A percentile compares a stretch with the other conserved stretches of the same genome.
Conservation (phyloP, 305 asterid genomes). For the Petunia hybrid region DNA sequence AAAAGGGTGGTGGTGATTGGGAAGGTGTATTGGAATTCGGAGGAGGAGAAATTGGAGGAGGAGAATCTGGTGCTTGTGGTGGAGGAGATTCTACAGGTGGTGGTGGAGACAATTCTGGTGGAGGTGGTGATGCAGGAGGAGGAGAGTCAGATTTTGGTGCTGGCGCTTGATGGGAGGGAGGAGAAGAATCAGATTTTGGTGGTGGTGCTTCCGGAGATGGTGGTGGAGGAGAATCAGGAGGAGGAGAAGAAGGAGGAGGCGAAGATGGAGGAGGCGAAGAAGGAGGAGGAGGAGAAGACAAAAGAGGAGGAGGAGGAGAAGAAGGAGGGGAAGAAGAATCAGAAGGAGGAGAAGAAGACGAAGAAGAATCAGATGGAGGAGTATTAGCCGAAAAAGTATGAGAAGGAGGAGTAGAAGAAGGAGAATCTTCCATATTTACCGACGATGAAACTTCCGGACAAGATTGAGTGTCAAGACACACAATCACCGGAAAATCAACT, state of each 20-base stretch:
- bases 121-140: constrained; percentile 31
- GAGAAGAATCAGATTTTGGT: constrained; percentile 17
- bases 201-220: constrained; percentile 25
- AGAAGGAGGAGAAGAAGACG: background rate
- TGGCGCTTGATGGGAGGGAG: constrained; percentile 11
- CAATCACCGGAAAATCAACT: constrained; percentile 43
- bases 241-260: constrained; percentile 2
- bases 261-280: constrained; percentile 20
- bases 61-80: background rate
- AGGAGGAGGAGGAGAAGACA: background rate
- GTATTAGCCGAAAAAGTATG: background rate
- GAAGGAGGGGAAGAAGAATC: background rate
- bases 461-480: constrained; percentile 30
- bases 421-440: constrained; percentile 17
- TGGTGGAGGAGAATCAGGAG: background rate
- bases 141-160: constrained; percentile 7
- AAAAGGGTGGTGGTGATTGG: constrained; percentile 32
- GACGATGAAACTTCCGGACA: constrained; percentile 32
- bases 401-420: constrained; percentile 3
- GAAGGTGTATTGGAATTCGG: constrained; percentile 28
- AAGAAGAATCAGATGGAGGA: background rate
- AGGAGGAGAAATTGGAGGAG: constrained; percentile 32
- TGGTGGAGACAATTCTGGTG: constrained; percentile 24
- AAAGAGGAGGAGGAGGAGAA: constrained; percentile 19
- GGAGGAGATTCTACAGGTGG: constrained; percentile 24